phyloP scores from a whole-genome alignment of 805 yeast genomes.

The Clavispora asparagi region DNA sequence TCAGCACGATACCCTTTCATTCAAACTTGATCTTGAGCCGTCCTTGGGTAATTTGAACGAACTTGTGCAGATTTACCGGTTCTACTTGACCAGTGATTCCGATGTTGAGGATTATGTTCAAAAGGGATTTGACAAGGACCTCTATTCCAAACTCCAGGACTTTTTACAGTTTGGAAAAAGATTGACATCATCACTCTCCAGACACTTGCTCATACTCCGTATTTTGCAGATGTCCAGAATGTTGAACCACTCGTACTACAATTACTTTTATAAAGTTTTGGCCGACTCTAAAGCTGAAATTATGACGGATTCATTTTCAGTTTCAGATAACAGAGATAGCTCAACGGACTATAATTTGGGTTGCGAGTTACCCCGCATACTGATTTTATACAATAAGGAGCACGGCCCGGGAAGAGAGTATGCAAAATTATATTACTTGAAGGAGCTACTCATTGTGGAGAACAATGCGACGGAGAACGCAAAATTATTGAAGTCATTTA shows the following conservation, averaged over 20 bases:
- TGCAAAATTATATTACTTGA: slow-evolving; percentile 32
- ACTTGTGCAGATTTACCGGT: slow-evolving; percentile 29
- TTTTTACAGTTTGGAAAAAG: slow-evolving; percentile 56
- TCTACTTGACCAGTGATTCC: slow-evolving; percentile 51
- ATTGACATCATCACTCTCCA: slow-evolving; percentile 46
- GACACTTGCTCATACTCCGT: slow-evolving; percentile 31
- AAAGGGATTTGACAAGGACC: slow-evolving; percentile 51
- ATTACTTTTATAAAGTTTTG: slow-evolving; percentile 21
- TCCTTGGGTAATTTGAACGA: slow-evolving; percentile 30
- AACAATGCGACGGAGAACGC: slow-evolving; percentile 21
- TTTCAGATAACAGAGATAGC: slow-evolving; percentile 58
- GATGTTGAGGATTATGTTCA: slow-evolving; percentile 47
- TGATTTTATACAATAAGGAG: slow-evolving; percentile 13
- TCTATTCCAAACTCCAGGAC: slow-evolving; percentile 64
- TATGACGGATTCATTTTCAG: slow-evolving; percentile 7
- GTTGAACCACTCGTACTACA: slow-evolving; percentile 23
- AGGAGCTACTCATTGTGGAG: slow-evolving; percentile 36
- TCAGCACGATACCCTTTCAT: slow-evolving; percentile 68
- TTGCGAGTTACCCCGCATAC: slow-evolving; percentile 20
- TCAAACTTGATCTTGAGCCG: slow-evolving; percentile 45
- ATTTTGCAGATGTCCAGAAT: slow-evolving; percentile 30
- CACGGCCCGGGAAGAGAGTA: slow-evolving; percentile 17
- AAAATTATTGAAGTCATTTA: slow-evolving; percentile 20
- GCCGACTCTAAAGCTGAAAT: slow-evolving; percentile 11
- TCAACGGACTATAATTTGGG: slow-evolving; percentile 51